phyloP scores from a whole-genome alignment of 108 stramenopile genomes.

The Skeletonema tropicum region DNA sequence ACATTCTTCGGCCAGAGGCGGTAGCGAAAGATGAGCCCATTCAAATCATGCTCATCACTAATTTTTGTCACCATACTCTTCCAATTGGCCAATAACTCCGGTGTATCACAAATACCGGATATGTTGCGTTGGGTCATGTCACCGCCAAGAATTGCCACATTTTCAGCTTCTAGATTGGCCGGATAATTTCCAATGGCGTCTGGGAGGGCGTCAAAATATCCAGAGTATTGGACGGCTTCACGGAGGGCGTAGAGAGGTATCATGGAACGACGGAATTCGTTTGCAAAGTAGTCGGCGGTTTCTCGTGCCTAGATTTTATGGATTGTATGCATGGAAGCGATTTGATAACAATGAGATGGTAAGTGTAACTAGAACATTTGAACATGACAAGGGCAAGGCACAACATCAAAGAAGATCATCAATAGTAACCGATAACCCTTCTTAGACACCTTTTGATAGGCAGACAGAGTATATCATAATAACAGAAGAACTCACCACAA shows the following conservation, averaged over 20 bases:
- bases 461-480: no score
- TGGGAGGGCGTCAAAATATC: constrained; percentile 18
- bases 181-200: constrained; percentile 30
- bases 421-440: neutral
- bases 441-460: no score
- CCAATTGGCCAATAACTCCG: neutral
- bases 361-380: no score
- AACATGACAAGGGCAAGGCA: no score
- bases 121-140: constrained; percentile 1
- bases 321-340: no score
- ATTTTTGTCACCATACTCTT: neutral
- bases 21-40: neutral
- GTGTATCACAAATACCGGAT: constrained; percentile 1
- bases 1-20: constrained; percentile 10
- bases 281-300: constrained; percentile 26
- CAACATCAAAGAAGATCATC: neutral
- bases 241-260: constrained; percentile 32
- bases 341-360: no score
- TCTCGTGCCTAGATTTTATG: constrained; percentile 16
- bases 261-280: constrained; percentile 38
- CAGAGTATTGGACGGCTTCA: constrained; percentile 22
- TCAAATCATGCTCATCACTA: constrained; percentile 3
- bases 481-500: constrained; percentile 25
- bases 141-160: neutral
- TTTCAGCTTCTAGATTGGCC: neutral